These are phyloP conservation scores for Scleromitrula shiraiana DNA, from an alignment of 2,329 filamentous ascomycete genomes.

Conservation along the genomic window DNA sequence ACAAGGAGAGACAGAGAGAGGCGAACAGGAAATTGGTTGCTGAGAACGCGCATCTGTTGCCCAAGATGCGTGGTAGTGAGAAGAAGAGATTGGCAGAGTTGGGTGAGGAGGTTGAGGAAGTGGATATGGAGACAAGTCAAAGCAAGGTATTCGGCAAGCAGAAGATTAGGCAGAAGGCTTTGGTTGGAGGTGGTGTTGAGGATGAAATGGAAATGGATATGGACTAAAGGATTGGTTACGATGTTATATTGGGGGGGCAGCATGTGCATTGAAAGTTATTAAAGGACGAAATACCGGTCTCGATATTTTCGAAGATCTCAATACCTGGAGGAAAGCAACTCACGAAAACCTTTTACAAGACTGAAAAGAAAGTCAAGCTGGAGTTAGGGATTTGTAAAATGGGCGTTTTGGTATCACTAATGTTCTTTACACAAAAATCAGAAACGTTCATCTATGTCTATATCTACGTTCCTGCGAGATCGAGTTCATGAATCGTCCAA, in stretches of 20 bases:
- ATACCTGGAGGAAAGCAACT: background rate
- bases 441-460: background rate
- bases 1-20: constrained; percentile 72
- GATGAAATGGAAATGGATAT: constrained; percentile 43
- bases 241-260: background rate
- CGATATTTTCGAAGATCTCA: background rate
- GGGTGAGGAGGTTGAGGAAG: constrained; percentile 32
- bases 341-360: no score
- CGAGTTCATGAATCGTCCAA: background rate
- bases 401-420: constrained; percentile 9
- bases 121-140: constrained; percentile 41
- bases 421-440: background rate
- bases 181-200: constrained; percentile 29
- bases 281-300: background rate
- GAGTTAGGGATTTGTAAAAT: constrained; percentile 11
- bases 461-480: background rate
- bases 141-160: constrained; percentile 33
- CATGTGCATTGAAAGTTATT: background rate
- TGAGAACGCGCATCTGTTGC: constrained; percentile 87
- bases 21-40: constrained; percentile 80
- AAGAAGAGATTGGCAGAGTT: constrained; percentile 49
- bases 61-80: constrained; percentile 59
- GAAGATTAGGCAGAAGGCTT: constrained; percentile 32
- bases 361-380: constrained; percentile 5
- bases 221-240: constrained; percentile 13